Evolutionary conservation across 2,329 filamentous ascomycete species (phyloP).

Genomic region (Monosporascus sp.): DNA sequence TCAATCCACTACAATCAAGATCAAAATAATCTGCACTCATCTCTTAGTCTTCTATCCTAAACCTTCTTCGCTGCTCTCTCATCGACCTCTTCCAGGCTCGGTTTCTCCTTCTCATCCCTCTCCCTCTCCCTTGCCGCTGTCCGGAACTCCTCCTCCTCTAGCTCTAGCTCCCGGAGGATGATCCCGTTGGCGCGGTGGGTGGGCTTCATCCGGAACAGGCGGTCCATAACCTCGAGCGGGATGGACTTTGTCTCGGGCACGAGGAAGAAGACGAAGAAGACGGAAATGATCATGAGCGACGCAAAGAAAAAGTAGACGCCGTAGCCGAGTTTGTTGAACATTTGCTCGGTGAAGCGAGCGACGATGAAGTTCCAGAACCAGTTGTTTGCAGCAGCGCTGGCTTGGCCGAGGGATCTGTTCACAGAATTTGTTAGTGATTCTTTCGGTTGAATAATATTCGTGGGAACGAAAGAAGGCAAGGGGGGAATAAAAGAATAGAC

Average conservation of each 20-base stretch:
- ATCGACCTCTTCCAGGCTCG: too few species aligned
- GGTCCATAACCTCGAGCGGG: constrained; percentile 61
- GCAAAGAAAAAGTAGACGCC: constrained; percentile 69
- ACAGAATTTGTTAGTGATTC: background rate
- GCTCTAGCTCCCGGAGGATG: constrained; percentile 39
- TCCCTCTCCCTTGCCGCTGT: background rate
- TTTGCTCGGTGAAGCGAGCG: constrained; percentile 61
- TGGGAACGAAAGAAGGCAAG: background rate
- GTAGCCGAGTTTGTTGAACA: constrained; percentile 55
- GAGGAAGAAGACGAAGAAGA: constrained; percentile 57
- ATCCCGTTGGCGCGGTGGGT: constrained; percentile 37
- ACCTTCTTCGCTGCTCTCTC: too few species aligned
- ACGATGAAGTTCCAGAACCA: constrained; percentile 72
- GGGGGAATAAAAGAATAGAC: background rate
- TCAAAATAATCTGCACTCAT: too few species aligned
- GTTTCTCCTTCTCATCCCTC: too few species aligned
- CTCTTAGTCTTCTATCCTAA: too few species aligned
- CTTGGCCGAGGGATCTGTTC: constrained; percentile 58
- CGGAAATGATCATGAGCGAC: constrained; percentile 52
- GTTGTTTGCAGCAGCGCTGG: constrained; percentile 66
- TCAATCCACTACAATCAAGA: too few species aligned
- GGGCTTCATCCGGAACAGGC: constrained; percentile 50
- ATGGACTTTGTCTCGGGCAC: constrained; percentile 63
- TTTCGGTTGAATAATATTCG: background rate
- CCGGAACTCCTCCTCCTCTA: constrained; percentile 31